phyloP scores from a whole-genome alignment of 2,329 filamentous ascomycete species.

The Colletotrichum sansevieriae region DNA sequence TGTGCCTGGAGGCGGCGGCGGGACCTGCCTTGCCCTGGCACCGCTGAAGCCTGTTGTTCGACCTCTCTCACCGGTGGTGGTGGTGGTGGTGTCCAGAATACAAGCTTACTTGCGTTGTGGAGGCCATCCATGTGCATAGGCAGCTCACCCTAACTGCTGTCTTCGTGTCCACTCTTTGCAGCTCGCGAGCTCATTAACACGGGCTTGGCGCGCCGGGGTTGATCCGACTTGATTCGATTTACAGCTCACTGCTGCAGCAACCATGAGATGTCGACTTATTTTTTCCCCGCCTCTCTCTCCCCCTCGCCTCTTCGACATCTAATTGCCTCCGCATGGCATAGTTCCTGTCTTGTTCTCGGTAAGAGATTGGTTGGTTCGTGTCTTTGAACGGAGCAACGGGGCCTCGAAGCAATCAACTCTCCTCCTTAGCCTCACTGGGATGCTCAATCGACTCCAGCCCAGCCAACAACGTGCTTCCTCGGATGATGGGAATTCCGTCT shows the following conservation, averaged over 20 bases:
- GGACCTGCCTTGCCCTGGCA: slow-evolving; percentile 20
- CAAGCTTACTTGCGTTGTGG: slow-evolving; percentile 40
- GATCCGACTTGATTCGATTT: slow-evolving; percentile 31
- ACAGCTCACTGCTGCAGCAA: slow-evolving; percentile 37
- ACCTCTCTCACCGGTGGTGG: neutral
- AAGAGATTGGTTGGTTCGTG: slow-evolving; percentile 19
- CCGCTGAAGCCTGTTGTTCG: neutral
- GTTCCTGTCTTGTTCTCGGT: slow-evolving; percentile 13
- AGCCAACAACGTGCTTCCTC: slow-evolving; percentile 7
- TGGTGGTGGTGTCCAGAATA: slow-evolving; percentile 25
- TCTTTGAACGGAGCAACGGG: neutral
- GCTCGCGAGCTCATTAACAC: slow-evolving; percentile 36
- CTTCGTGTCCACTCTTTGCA: slow-evolving; percentile 23
- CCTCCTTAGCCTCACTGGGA: neutral
- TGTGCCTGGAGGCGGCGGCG: slow-evolving; percentile 20
- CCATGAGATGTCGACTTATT: slow-evolving; percentile 12
- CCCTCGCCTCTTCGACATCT: slow-evolving; percentile 13
- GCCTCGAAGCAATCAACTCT: neutral
- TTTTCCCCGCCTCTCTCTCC: neutral
- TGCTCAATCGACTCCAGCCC: neutral
- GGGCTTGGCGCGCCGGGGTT: slow-evolving; percentile 39
- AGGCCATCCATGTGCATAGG: slow-evolving; percentile 22
- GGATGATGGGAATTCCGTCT: neutral
- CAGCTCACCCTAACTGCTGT: slow-evolving; percentile 27
- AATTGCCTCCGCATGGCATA: neutral